These are phyloP conservation scores for Erysimum pusillum DNA, from an alignment of 441 rosid genomes.

Conservation along the genomic window DNA sequence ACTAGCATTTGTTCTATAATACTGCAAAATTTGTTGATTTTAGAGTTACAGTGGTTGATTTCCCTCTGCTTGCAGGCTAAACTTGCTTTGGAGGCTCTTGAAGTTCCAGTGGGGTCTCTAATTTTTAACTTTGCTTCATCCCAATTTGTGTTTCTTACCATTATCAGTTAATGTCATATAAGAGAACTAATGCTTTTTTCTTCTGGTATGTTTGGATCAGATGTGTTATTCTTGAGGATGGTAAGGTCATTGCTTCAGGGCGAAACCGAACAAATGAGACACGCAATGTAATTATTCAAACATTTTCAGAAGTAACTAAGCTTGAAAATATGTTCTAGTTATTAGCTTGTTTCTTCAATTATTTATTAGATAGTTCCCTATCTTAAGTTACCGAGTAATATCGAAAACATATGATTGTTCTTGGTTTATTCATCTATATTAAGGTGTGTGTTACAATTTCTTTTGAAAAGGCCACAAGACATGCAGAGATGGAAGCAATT, in stretches of 20 bases:
- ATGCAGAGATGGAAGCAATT: constrained; percentile 97
- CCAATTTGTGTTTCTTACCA: not conserved
- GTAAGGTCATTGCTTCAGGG: constrained; percentile 78
- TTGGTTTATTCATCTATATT: no score
- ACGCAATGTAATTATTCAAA: constrained; percentile 65
- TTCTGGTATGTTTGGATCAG: constrained; percentile 51
- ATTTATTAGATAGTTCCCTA: not conserved
- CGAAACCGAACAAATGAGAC: constrained; percentile 84
- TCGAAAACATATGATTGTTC: constrained; percentile 3
- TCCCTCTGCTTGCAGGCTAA: constrained; percentile 58
- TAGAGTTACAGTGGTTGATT: not conserved
- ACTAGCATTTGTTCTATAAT: not conserved
- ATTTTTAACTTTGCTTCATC: not conserved
- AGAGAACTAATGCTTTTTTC: not conserved
- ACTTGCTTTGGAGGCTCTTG: constrained; percentile 75
- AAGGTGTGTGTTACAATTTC: no score
- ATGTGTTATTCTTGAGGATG: constrained; percentile 76
- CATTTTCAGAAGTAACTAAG: not conserved
- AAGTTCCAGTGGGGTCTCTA: constrained; percentile 84
- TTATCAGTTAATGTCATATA: not conserved
- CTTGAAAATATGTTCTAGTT: not conserved
- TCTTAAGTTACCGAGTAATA: not conserved
- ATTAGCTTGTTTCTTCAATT: not conserved
- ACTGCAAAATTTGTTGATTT: not conserved
- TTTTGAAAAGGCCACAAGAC: constrained; percentile 76